phyloP scores from a whole-genome alignment of 1,139 yeast species.

The Citeromyces hawaiiensis region DNA sequence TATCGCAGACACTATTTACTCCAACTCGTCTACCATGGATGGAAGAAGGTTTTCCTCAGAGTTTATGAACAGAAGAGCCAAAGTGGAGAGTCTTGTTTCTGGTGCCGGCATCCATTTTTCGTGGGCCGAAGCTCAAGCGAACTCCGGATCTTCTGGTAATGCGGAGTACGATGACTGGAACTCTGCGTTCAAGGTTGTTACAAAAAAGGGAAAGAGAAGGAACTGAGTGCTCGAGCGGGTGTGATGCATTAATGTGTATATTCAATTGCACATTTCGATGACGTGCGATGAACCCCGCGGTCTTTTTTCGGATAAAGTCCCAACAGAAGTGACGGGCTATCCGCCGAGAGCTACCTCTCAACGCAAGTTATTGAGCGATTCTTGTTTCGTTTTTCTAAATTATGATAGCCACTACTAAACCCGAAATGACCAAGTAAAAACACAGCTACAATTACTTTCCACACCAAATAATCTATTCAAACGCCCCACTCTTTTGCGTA shows the following conservation, averaged over 20 bases:
- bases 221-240: constrained; percentile 8
- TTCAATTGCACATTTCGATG: too few relatives aligned
- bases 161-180: constrained; percentile 76
- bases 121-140: constrained; percentile 53
- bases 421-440: too few relatives aligned
- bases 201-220: constrained; percentile 46
- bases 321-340: too few relatives aligned
- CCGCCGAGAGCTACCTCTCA: too few relatives aligned
- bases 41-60: constrained; percentile 92
- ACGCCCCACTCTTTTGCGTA: constrained; percentile 36
- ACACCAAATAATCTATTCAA: not conserved
- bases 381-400: too few relatives aligned
- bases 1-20: constrained; percentile 85
- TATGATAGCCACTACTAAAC: too few relatives aligned
- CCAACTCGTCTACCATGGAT: constrained; percentile 85
- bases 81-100: constrained; percentile 47
- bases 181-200: constrained; percentile 46
- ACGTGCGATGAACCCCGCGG: too few relatives aligned
- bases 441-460: too few relatives aligned
- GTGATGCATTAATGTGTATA: too few relatives aligned
- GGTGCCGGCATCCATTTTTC: constrained; percentile 30
- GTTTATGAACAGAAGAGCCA: constrained; percentile 64
- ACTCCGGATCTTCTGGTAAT: constrained; percentile 20
- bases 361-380: too few relatives aligned
- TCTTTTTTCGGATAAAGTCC: too few relatives aligned